Evolutionary conservation across 345 rosid genomes (phyloP).

Genomic region (Abelmoschus esculentus): DNA sequence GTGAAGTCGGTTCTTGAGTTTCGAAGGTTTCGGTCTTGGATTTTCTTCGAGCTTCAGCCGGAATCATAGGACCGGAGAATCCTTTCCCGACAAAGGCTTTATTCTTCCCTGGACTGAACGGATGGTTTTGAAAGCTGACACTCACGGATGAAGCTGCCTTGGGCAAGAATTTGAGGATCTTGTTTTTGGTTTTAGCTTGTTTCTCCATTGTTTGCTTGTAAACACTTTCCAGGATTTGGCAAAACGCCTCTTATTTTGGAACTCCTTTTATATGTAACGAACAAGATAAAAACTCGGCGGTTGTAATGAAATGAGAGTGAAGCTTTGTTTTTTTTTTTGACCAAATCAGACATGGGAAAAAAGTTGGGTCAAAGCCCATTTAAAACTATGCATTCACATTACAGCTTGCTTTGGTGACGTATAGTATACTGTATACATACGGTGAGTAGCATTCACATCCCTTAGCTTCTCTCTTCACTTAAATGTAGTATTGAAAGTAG

Average conservation of each 20-base stretch:
- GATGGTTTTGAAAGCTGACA: constrained; percentile 41
- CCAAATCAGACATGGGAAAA: background rate
- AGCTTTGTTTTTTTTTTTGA: background rate
- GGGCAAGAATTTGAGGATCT: constrained; percentile 46
- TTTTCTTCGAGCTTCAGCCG: constrained; percentile 47
- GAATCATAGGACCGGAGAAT: constrained; percentile 61
- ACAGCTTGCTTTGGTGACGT: constrained; percentile 5
- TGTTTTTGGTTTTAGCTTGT: constrained; percentile 27
- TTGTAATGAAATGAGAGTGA: background rate
- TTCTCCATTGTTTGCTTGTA: constrained; percentile 27
- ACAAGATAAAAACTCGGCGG: background rate
- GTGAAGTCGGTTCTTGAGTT: constrained; percentile 65
- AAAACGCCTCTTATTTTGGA: background rate
- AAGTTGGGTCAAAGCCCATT: constrained; percentile 16
- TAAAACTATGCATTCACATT: background rate
- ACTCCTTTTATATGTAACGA: too few relatives aligned
- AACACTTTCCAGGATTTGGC: background rate
- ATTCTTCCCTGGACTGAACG: constrained; percentile 63
- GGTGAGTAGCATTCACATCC: too few relatives aligned
- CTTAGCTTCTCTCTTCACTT: too few relatives aligned
- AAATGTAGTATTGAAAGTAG: too few relatives aligned
- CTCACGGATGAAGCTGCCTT: constrained; percentile 37
- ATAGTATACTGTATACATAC: too few relatives aligned
- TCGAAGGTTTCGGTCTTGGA: constrained; percentile 21
- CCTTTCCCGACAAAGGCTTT: constrained; percentile 27